A percentile compares a stretch with the other conserved stretches of the same genome.
These are phyloP conservation scores for Lactarius evosmus DNA, from an alignment of 768 basidiomycete species.

Conservation along the genomic window DNA sequence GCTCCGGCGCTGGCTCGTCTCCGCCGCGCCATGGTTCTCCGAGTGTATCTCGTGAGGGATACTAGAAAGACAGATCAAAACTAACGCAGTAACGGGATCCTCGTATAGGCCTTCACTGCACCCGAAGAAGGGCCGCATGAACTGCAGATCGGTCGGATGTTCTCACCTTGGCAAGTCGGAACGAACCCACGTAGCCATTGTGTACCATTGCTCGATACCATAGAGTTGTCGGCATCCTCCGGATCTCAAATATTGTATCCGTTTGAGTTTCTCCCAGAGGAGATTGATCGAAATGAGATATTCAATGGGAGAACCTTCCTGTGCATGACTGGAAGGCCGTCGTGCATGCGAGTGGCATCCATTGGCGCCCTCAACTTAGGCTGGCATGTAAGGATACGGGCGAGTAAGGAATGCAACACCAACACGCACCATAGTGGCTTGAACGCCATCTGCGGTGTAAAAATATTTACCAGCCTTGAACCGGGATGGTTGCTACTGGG, in stretches of 20 bases:
- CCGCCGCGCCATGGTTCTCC: conserved; percentile 39
- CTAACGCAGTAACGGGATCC: conserved; percentile 35
- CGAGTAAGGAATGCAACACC: neutral
- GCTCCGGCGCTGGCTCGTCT: conserved; percentile 42
- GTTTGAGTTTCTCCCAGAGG: too few species aligned
- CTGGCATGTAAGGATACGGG: neutral
- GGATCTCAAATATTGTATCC: conserved; percentile 33
- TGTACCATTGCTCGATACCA: too few species aligned
- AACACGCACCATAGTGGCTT: conserved; percentile 13
- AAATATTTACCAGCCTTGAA: conserved; percentile 8
- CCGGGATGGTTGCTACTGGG: conserved; percentile 18
- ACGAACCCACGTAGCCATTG: conserved; percentile 33
- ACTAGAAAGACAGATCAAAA: conserved; percentile 32
- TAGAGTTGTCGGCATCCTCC: too few species aligned
- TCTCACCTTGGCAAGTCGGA: neutral
- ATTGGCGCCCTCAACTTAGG: conserved; percentile 15
- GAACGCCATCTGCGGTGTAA: conserved; percentile 14
- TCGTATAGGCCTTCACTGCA: conserved; percentile 23
- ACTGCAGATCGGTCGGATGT: too few species aligned
- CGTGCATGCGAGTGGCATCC: conserved; percentile 13
- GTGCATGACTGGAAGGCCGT: conserved; percentile 16
- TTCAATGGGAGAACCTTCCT: conserved; percentile 16
- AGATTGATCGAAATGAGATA: too few species aligned
- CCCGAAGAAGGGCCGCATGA: conserved; percentile 23
- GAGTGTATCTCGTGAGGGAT: conserved; percentile 30